Base-by-base conservation (phyloP, 192 early-diverging fungal species). In the Backusella psychrophila region DNA sequence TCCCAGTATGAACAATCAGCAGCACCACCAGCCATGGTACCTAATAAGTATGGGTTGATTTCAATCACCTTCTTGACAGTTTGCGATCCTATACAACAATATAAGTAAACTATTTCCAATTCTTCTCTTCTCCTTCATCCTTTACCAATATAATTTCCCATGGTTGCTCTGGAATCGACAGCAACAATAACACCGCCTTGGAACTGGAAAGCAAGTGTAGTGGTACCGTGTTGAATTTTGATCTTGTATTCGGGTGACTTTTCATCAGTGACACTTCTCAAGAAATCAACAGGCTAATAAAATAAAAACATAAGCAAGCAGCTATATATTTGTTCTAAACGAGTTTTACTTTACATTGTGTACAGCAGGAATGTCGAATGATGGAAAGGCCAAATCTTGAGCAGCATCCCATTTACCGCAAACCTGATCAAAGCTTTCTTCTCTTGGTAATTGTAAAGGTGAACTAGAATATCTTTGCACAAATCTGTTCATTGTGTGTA, bases 1-100 rank as follows among this genome's bases (percentile, higher is more conserved):
- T 98, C 96, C 98, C 98, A 99, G 87, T 92, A 99, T 69, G 89
- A 89, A 86, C 98, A 99, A 84, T 99, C 98, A 12, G 97, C 98
- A 4, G 98, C 98, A 86, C 98, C 98, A 74, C 98, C 98, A 44
- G 98, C 98, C 95, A 99, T 97, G 15, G 98, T 99, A 41, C 97
- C 98, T 42, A 99, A 87, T 74, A 99, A 86, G 78, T 96, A 98
- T 56, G 95, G 96, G 86, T 98, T 99, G 78, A 99, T 99, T 80
- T 99, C 97, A 83, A 99, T 98, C 17, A 99, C 92, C 85, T 99
- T 99, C 78, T 98, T 98, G 38, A 99, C 96, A 23, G 91, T 92
- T 83, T 97, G 95, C 41, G 97, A 96, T 33, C 33, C 33, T 33
- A 33, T 33, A 33, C 3, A 3, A 33, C 33, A 33, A 33, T 3